Conservation (phyloP, 2,329 filamentous ascomycete genomes). For the Claviceps africana region DNA sequence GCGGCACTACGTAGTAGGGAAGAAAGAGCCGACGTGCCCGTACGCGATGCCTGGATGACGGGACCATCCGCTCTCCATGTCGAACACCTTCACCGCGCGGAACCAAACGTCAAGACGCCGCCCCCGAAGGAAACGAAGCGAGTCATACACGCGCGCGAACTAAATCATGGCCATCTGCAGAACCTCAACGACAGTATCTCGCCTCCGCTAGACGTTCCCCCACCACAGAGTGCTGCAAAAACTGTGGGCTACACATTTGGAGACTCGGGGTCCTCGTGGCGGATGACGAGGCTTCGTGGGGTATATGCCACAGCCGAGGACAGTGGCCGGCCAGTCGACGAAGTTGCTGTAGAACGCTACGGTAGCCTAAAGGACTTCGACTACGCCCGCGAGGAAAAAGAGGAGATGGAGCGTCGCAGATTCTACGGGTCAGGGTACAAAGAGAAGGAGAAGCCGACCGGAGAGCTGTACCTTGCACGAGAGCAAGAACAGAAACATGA, state of each 20-base stretch:
- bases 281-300: constrained; percentile 85
- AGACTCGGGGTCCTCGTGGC: constrained; percentile 80
- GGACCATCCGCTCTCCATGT: constrained; percentile 68
- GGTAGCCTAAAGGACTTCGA: constrained; percentile 77
- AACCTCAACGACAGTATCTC: constrained; percentile 39
- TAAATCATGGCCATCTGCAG: constrained; percentile 50
- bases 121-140: constrained; percentile 48
- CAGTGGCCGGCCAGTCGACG: constrained; percentile 57
- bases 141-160: constrained; percentile 63
- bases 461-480: constrained; percentile 71
- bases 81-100: constrained; percentile 59
- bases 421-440: constrained; percentile 77
- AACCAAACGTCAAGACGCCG: constrained; percentile 37
- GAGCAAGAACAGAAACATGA: constrained; percentile 21
- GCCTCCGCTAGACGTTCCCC: not conserved
- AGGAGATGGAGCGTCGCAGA: constrained; percentile 71
- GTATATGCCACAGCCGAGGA: constrained; percentile 72
- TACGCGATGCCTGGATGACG: constrained; percentile 91
- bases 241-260: constrained; percentile 70
- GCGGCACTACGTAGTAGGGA: not conserved
- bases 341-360: constrained; percentile 70
- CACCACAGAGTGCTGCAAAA: constrained; percentile 32
- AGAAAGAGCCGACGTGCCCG: constrained; percentile 23
- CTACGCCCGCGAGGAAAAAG: constrained; percentile 80
- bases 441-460: constrained; percentile 73